A percentile compares a stretch with the other conserved stretches of the same genome.
phyloP scores from a whole-genome alignment of 2,329 filamentous ascomycete genomes.

The Colletotrichum trifolii region DNA sequence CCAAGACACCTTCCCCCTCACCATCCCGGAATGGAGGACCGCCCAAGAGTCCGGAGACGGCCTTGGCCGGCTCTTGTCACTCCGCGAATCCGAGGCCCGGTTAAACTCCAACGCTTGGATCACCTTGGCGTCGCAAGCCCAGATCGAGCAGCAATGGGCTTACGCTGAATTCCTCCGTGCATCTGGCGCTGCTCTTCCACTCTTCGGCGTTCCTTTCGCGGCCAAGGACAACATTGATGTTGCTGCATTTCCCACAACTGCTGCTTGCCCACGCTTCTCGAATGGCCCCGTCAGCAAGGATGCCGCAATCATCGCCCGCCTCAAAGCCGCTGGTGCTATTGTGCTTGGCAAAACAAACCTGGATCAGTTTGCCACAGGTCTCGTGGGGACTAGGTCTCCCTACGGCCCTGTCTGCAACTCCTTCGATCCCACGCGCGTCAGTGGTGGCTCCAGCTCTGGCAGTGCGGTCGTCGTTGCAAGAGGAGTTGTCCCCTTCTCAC shows the following conservation, averaged over 20 bases:
- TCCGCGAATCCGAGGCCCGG: conserved; percentile 41
- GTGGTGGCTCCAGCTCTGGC: conserved; percentile 69
- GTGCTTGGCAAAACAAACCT: conserved; percentile 70
- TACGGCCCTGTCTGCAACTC: conserved; percentile 67
- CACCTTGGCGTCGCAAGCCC: conserved; percentile 42
- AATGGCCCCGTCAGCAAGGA: conserved; percentile 57
- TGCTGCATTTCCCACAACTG: conserved; percentile 61
- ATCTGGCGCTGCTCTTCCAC: conserved; percentile 54
- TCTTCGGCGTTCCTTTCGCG: conserved; percentile 68
- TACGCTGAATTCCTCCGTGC: conserved; percentile 58
- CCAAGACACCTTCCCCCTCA: conserved; percentile 35
- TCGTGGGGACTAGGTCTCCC: conserved; percentile 70
- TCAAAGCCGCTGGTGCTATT: conserved; percentile 65
- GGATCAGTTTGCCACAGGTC: conserved; percentile 72
- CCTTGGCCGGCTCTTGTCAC: conserved; percentile 42
- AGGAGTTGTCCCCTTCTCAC: conserved; percentile 64
- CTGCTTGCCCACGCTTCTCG: conserved; percentile 60
- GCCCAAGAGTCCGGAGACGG: conserved; percentile 41
- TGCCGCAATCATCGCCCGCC: conserved; percentile 58
- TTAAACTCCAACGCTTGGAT: conserved; percentile 45
- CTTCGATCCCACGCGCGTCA: conserved; percentile 51
- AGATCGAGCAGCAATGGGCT: conserved; percentile 41
- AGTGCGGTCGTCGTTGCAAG: conserved; percentile 65
- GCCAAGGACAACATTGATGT: conserved; percentile 69
- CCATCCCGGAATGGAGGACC: conserved; percentile 40